Base-by-base conservation (phyloP, 169 alveolate species). In the Cryptosporidium felis region DNA sequence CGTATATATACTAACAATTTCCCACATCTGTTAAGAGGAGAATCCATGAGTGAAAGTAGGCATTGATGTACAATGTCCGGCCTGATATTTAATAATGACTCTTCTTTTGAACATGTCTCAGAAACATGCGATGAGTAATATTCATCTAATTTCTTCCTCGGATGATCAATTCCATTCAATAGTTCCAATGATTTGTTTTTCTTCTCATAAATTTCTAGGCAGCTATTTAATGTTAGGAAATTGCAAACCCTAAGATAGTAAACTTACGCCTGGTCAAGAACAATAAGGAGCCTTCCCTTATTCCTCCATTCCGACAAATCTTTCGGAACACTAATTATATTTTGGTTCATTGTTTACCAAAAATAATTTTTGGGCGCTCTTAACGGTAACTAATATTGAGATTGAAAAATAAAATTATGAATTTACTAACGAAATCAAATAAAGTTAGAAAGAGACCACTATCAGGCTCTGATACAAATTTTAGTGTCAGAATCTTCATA, bases 11-110 rank as follows among this genome's bases (percentile, higher is more conserved):
- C 94, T 80, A 91, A 91, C 36, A 94, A 80, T 60, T 80, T 74
- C 8, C 94, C 95, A 23, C 88, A 82, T 91, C 92, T 91, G 61
- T 89, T 91, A 45, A 94, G 82, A 1, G 96, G 95, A 26, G 94
- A 90, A 88, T 94, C 97, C 81, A 92, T 88, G 53, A 94, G 90
- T 47, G 92, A 91, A 60, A 94, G 85, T 34, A 94, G 74, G 60
- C 96, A 94, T 74, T 94, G 97, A 91, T 94, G 97, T 42, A 94
- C 82, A 16, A 94, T 94, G 47, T 94, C 97, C 5, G 95, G 94
- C 49, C 97, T 80, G 59, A 90, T 92, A 42, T 94, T 94, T 89
- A 92, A 90, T 53, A 89, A 81, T 34, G 82, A 58, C 30, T 85
- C 85, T 21, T 74, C 85, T 40, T 74, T 56, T 5, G 85, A 74